Evolutionary conservation across 441 rosid species (phyloP).

Genomic region (Eutrema salsugineum): DNA sequence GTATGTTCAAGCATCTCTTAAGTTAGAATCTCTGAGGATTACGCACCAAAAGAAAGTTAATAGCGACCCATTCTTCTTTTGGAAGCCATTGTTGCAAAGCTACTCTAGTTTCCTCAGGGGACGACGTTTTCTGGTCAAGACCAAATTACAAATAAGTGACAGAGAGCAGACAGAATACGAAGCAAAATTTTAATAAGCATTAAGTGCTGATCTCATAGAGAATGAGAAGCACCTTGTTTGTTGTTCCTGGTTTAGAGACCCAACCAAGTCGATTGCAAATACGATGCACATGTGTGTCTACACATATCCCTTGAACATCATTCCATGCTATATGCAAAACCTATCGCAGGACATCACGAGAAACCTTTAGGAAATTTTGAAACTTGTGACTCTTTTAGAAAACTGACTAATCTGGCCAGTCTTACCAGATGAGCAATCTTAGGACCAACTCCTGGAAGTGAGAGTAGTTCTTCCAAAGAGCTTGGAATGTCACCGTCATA

Average conservation of each 20-base stretch:
- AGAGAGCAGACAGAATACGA: neutral
- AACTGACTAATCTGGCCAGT: neutral
- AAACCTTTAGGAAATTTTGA: neutral
- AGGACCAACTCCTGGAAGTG: constrained; percentile 96
- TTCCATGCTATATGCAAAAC: constrained; percentile 92
- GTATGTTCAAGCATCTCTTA: neutral
- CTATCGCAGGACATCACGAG: constrained; percentile 30
- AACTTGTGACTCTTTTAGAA: neutral
- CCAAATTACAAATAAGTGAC: neutral
- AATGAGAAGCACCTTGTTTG: constrained; percentile 50
- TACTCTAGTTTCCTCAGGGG: constrained; percentile 89
- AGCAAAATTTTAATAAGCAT: neutral
- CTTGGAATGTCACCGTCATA: constrained; percentile 88
- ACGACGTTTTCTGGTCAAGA: constrained; percentile 53
- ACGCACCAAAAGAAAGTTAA: constrained; percentile 85
- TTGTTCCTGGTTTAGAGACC: constrained; percentile 73
- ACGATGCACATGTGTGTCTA: constrained; percentile 96
- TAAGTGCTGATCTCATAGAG: neutral
- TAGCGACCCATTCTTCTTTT: constrained; percentile 88
- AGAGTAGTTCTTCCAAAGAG: constrained; percentile 77
- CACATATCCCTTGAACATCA: constrained; percentile 89
- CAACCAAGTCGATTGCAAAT: constrained; percentile 95
- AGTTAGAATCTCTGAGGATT: neutral
- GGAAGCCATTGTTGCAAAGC: constrained; percentile 94
- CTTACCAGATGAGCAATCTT: constrained; percentile 98